Evolutionary conservation across 1,139 yeast species (phyloP).

Genomic region (Zygosaccharomyces sapae): DNA sequence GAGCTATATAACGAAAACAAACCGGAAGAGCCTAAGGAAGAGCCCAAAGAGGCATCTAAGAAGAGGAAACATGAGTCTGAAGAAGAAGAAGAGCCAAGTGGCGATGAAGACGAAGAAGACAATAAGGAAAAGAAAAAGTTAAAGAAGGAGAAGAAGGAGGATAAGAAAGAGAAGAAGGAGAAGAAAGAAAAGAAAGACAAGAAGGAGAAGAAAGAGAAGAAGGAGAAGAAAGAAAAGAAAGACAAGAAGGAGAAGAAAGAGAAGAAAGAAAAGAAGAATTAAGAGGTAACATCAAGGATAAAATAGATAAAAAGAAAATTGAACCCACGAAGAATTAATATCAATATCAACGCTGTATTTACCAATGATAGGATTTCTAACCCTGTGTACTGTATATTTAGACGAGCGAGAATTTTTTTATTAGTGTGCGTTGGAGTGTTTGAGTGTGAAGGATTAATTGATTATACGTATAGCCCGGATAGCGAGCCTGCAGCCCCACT

Average conservation of each 20-base stretch:
- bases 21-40: slow-evolving; percentile 29
- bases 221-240: slow-evolving; percentile 47
- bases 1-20: slow-evolving; percentile 59
- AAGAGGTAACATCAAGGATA: slow-evolving; percentile 6
- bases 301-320: slow-evolving; percentile 6
- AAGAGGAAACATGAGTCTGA: slow-evolving; percentile 45
- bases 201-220: slow-evolving; percentile 53
- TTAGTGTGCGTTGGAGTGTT: background rate
- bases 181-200: slow-evolving; percentile 53
- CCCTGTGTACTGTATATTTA: slow-evolving; percentile 30
- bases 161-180: slow-evolving; percentile 49
- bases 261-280: slow-evolving; percentile 10
- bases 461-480: slow-evolving; percentile 31
- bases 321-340: slow-evolving; percentile 1
- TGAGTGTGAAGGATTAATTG: background rate
- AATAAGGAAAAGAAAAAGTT: slow-evolving; percentile 42
- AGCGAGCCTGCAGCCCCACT: slow-evolving; percentile 33
- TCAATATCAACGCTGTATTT: slow-evolving; percentile 5
- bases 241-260: slow-evolving; percentile 11
- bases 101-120: slow-evolving; percentile 37
- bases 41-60: slow-evolving; percentile 34
- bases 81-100: slow-evolving; percentile 39
- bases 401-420: slow-evolving; percentile 13
- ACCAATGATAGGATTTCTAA: slow-evolving; percentile 9
- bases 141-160: slow-evolving; percentile 54